phyloP scores from a whole-genome alignment of 2,329 filamentous ascomycete genomes.

The Stachybotrys elegans region DNA sequence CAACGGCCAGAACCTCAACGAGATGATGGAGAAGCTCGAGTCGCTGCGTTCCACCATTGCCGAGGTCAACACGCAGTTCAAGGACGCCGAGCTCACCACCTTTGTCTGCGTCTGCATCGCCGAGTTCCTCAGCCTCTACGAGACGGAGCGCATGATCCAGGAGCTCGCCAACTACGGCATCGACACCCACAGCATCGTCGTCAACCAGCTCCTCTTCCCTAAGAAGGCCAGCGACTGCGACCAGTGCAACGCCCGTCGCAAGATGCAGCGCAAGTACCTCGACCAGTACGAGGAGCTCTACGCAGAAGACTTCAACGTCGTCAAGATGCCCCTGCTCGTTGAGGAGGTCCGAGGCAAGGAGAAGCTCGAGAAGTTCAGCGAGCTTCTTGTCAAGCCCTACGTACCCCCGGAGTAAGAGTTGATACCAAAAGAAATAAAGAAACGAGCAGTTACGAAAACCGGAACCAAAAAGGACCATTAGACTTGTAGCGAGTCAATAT shows the following conservation, averaged over 20 bases:
- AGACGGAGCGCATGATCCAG: slow-evolving; percentile 99
- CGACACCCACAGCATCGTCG: slow-evolving; percentile 94
- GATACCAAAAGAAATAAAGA: neutral
- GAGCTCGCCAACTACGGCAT: slow-evolving; percentile 90
- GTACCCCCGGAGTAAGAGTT: slow-evolving; percentile 53
- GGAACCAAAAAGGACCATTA: too few species aligned
- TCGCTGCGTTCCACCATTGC: slow-evolving; percentile 85
- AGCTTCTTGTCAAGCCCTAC: slow-evolving; percentile 76
- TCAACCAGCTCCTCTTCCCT: slow-evolving; percentile 95
- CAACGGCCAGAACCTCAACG: slow-evolving; percentile 87
- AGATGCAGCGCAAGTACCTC: slow-evolving; percentile 99
- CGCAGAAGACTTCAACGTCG: slow-evolving; percentile 92
- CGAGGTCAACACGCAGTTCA: slow-evolving; percentile 98
- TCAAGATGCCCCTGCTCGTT: slow-evolving; percentile 93
- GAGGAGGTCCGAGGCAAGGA: slow-evolving; percentile 97
- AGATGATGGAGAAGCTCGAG: slow-evolving; percentile 94
- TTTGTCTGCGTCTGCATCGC: slow-evolving; percentile 99
- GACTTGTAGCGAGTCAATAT: too few species aligned
- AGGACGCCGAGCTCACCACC: slow-evolving; percentile 90
- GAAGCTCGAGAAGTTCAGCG: slow-evolving; percentile 82
- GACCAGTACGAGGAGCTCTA: slow-evolving; percentile 98
- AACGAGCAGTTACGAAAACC: neutral
- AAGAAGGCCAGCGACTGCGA: slow-evolving; percentile 81
- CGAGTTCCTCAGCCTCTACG: slow-evolving; percentile 93
- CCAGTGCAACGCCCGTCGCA: slow-evolving; percentile 88